These are phyloP conservation scores for Aquilaria malaccensis DNA, from an alignment of 345 rosid genomes.

Conservation along the genomic window DNA sequence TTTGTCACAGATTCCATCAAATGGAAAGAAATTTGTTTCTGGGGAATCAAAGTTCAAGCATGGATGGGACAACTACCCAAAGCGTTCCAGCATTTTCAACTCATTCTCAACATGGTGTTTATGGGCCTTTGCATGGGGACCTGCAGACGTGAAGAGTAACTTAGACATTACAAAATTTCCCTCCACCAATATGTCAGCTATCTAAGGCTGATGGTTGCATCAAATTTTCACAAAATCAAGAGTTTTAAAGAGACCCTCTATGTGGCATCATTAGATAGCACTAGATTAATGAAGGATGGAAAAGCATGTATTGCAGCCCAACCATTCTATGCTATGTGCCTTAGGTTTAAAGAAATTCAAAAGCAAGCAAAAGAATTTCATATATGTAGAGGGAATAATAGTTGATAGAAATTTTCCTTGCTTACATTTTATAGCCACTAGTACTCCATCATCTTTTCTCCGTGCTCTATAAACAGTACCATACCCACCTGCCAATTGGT, in stretches of 20 bases:
- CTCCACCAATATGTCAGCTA: not conserved
- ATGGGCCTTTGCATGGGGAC: constrained; percentile 82
- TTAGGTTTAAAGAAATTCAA: no score
- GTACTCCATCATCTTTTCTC: constrained; percentile 58
- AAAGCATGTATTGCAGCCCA: not conserved
- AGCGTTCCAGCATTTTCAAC: constrained; percentile 75
- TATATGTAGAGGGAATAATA: no score
- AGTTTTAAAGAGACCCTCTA: no score
- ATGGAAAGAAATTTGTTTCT: not conserved
- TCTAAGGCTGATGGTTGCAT: not conserved
- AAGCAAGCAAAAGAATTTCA: no score
- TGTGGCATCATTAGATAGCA: not conserved
- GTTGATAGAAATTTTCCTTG: constrained; percentile 4
- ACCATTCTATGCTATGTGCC: not conserved
- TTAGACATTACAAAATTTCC: constrained; percentile 10
- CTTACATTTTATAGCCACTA: constrained; percentile 93
- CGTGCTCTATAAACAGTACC: constrained; percentile 84
- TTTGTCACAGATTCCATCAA: not conserved
- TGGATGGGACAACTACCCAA: constrained; percentile 52
- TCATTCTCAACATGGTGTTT: constrained; percentile 65
- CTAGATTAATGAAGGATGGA: not conserved
- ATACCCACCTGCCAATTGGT: constrained; percentile 72
- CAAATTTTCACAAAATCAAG: not conserved
- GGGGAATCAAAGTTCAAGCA: not conserved
- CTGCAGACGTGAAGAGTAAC: constrained; percentile 28